A percentile compares a stretch with the other conserved stretches of the same genome.
Conservation (phyloP, 2,329 filamentous ascomycete species). For the Canariomyces notabilis region DNA sequence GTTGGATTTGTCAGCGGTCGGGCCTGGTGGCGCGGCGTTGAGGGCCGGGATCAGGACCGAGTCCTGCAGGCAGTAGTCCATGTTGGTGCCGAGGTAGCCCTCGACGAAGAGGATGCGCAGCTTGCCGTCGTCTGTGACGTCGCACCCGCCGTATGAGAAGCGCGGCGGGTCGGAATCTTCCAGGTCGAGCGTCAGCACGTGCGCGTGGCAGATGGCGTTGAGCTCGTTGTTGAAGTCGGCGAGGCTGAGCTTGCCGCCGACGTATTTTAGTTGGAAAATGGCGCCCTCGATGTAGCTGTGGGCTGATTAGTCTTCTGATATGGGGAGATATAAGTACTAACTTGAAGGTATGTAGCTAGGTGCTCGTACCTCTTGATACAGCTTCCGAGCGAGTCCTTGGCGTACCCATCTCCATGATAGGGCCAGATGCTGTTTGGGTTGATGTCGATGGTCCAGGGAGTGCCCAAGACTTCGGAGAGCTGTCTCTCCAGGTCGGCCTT, state of each 20-base stretch:
- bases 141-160: conserved; percentile 41
- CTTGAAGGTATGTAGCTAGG: no score
- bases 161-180: conserved; percentile 36
- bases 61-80: conserved; percentile 34
- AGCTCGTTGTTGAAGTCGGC: conserved; percentile 39
- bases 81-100: conserved; percentile 42
- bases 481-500: conserved; percentile 40
- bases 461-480: conserved; percentile 42
- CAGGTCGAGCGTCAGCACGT: conserved; percentile 42
- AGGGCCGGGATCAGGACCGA: conserved; percentile 40
- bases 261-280: conserved; percentile 37
- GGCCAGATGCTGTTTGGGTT: conserved; percentile 43
- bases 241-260: conserved; percentile 34
- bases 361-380: conserved; percentile 40
- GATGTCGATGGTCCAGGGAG: conserved; percentile 46
- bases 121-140: conserved; percentile 41
- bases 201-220: conserved; percentile 41
- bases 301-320: not conserved
- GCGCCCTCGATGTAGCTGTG: conserved; percentile 42
- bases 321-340: no score
- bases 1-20: no score
- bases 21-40: conserved; percentile 36
- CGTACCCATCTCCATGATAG: conserved; percentile 40
- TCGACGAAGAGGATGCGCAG: conserved; percentile 46
- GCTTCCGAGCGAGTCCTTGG: conserved; percentile 38